Conservation (phyloP, 2,329 filamentous ascomycete genomes). For the Cephalotrichum gorgonifer region DNA sequence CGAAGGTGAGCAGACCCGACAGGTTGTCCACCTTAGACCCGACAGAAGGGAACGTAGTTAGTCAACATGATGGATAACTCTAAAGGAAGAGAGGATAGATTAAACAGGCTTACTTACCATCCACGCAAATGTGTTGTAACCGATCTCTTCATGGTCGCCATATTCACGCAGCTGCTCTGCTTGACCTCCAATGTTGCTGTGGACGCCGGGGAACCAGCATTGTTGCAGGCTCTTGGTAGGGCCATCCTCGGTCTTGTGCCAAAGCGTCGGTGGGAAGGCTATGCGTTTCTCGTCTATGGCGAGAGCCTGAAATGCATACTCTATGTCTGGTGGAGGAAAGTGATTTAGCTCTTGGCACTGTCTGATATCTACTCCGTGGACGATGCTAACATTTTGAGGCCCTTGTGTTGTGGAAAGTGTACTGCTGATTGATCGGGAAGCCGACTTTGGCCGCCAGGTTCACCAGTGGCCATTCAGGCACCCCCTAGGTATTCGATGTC, state of each 20-base stretch:
- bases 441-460: conserved; percentile 19
- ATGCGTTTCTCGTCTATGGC: conserved; percentile 40
- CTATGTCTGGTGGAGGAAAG: conserved; percentile 19
- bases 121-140: conserved; percentile 9
- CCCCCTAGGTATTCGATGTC: neutral
- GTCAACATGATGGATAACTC: neutral
- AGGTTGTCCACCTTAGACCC: conserved; percentile 3
- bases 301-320: conserved; percentile 44
- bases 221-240: conserved; percentile 32
- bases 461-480: neutral
- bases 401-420: conserved; percentile 8
- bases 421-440: conserved; percentile 8
- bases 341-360: neutral
- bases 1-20: conserved; percentile 2
- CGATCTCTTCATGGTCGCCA: conserved; percentile 6
- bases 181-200: conserved; percentile 58
- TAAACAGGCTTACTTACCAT: conserved; percentile 8
- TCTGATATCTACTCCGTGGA: neutral
- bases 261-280: conserved; percentile 18
- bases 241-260: conserved; percentile 11
- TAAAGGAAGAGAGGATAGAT: neutral
- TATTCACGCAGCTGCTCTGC: conserved; percentile 15
- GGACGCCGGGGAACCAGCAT: conserved; percentile 60
- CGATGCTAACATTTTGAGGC: neutral
- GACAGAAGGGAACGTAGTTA: neutral